phyloP scores from a whole-genome alignment of 495 filamentous ascomycete genomes.

The Hypoxylon trugodes region DNA sequence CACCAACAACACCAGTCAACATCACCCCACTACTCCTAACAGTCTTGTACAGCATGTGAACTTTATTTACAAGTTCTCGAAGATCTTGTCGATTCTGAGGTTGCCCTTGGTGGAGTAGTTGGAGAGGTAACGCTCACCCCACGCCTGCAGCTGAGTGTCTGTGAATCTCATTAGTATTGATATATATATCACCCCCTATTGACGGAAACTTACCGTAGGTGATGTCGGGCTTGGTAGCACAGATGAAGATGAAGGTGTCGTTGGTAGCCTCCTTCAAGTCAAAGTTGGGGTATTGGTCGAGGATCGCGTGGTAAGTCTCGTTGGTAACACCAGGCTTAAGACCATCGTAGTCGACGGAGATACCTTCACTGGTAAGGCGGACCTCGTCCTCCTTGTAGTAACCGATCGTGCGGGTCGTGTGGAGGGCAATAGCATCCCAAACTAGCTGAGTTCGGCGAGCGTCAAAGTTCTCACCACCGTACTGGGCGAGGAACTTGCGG shows the following conservation, averaged over 20 bases:
- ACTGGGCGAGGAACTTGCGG: constrained; percentile 44
- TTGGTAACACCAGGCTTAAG: constrained; percentile 40
- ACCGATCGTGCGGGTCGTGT: constrained; percentile 47
- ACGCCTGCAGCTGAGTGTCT: constrained; percentile 35
- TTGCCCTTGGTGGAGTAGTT: constrained; percentile 22
- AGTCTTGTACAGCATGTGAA: background rate
- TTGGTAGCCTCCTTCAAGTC: constrained; percentile 46
- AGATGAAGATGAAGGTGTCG: constrained; percentile 46
- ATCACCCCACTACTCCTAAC: background rate
- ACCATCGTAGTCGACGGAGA: constrained; percentile 55
- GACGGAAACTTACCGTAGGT: constrained; percentile 49
- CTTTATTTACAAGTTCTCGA: constrained; percentile 18
- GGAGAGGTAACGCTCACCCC: constrained; percentile 35
- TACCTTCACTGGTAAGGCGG: constrained; percentile 42
- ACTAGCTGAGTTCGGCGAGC: constrained; percentile 51
- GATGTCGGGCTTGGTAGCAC: constrained; percentile 46
- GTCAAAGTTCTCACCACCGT: constrained; percentile 46
- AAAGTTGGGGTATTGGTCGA: constrained; percentile 42
- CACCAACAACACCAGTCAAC: constrained; percentile 9
- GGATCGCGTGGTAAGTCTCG: constrained; percentile 45
- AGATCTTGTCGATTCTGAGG: constrained; percentile 38
- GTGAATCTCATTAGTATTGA: constrained; percentile 20
- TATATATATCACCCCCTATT: background rate
- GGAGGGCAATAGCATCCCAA: constrained; percentile 55
- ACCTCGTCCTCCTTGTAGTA: constrained; percentile 55